phyloP scores from a whole-genome alignment of 2,329 filamentous ascomycete genomes.

The Penicillium vulpinum region DNA sequence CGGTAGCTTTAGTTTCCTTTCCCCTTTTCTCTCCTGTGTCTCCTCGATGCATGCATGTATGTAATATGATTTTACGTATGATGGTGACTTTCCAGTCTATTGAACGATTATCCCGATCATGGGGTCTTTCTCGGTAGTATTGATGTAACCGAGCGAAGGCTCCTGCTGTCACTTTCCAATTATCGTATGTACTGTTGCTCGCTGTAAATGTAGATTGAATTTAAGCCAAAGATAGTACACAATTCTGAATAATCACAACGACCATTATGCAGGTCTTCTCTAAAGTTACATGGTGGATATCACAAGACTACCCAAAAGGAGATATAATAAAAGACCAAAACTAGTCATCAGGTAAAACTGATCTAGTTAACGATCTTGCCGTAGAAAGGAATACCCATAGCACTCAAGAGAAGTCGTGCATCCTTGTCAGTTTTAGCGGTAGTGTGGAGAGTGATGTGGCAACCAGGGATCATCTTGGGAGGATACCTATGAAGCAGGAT shows the following conservation, averaged over 20 bases:
- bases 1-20: not conserved
- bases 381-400: conserved; percentile 77
- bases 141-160: not conserved
- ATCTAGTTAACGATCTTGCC: conserved; percentile 65
- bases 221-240: conserved; percentile 26
- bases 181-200: not conserved
- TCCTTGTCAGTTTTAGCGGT: conserved; percentile 82
- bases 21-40: not conserved
- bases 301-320: conserved; percentile 11
- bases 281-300: conserved; percentile 30
- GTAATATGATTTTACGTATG: conserved; percentile 22
- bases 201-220: conserved; percentile 17
- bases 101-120: not conserved
- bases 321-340: conserved; percentile 10
- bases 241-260: conserved; percentile 23
- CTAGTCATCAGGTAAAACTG: not conserved
- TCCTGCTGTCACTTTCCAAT: not conserved
- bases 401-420: conserved; percentile 70
- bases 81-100: not conserved
- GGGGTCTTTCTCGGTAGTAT: not conserved
- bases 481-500: conserved; percentile 52
- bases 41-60: conserved; percentile 4
- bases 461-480: conserved; percentile 77
- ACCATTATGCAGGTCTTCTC: conserved; percentile 25
- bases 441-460: conserved; percentile 80